These are phyloP conservation scores for Silene uniflora DNA, from an alignment of 148 eudicot genomes.

Conservation along the genomic window DNA sequence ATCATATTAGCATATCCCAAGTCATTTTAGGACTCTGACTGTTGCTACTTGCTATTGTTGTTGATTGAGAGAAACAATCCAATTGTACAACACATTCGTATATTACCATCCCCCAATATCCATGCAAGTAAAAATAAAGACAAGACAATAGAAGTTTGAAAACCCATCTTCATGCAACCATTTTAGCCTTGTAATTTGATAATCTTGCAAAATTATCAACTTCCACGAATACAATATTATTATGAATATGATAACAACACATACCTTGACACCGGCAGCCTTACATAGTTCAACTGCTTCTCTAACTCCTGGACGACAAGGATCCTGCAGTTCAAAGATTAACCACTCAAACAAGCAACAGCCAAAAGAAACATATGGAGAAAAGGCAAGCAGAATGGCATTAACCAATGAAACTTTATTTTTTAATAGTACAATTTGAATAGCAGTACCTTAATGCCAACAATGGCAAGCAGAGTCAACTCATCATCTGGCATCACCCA, in stretches of 20 bases:
- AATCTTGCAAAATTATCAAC: too few species aligned
- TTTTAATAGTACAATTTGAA: not conserved
- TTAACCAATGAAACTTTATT: not conserved
- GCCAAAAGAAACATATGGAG: not conserved
- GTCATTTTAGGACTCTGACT: not conserved
- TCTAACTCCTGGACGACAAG: constrained; percentile 76
- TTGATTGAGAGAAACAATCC: constrained; percentile 2
- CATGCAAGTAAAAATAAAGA: too few species aligned
- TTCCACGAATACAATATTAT: too few species aligned
- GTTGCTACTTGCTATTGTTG: not conserved
- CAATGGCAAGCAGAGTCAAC: constrained; percentile 71
- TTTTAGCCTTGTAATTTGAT: too few species aligned
- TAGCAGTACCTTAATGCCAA: constrained; percentile 72
- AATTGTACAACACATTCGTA: not conserved
- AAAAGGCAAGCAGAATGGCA: not conserved
- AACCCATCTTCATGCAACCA: too few species aligned
- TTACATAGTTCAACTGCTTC: constrained; percentile 63
- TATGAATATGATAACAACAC: not conserved
- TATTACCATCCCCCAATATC: not conserved
- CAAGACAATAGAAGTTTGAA: too few species aligned
- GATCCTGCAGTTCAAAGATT: constrained; percentile 46
- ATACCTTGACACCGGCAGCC: constrained; percentile 61
- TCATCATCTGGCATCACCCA: constrained; percentile 81
- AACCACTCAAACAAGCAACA: not conserved
- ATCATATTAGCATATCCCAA: not conserved